Percentiles rank a stretch among this genome's conserved stretches.
Evolutionary conservation across 768 basidiomycete genomes (phyloP).

Genomic region (Amanita fuliginea): DNA sequence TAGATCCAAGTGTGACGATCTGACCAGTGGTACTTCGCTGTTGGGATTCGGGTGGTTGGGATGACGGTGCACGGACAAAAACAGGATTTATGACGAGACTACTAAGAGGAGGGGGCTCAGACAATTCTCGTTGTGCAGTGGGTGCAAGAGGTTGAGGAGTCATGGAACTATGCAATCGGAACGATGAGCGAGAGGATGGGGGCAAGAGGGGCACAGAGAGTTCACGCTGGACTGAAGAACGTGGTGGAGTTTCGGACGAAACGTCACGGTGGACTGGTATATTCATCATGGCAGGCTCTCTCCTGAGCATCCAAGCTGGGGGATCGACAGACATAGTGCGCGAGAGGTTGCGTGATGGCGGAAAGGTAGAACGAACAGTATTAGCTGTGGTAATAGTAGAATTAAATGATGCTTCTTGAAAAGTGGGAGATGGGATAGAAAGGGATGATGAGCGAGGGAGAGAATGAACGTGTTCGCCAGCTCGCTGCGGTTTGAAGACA

Average conservation of each 20-base stretch:
- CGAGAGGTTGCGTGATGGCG: constrained; percentile 30
- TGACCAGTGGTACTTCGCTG: constrained; percentile 19
- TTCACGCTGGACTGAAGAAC: constrained; percentile 24
- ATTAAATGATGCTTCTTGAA: constrained; percentile 16
- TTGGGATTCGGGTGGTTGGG: constrained; percentile 16
- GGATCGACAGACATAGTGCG: constrained; percentile 75
- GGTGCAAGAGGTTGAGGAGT: constrained; percentile 49
- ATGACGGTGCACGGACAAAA: constrained; percentile 54
- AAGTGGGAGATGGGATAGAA: constrained; percentile 12
- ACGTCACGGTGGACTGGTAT: constrained; percentile 21
- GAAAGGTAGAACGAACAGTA: constrained; percentile 25
- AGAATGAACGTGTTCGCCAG: constrained; percentile 10
- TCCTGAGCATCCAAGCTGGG: constrained; percentile 22
- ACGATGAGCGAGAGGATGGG: constrained; percentile 31
- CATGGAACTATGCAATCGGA: constrained; percentile 57
- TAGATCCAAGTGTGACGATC: constrained; percentile 45
- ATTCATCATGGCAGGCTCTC: constrained; percentile 4
- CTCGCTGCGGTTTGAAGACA: constrained; percentile 23
- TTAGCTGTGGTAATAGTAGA: not conserved
- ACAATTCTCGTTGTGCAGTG: constrained; percentile 30
- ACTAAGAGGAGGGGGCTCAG: constrained; percentile 62
- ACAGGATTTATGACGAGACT: constrained; percentile 53
- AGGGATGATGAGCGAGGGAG: constrained; percentile 17
- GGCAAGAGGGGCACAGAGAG: constrained; percentile 35
- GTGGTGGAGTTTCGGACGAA: constrained; percentile 23